A percentile compares a stretch with the other conserved stretches of the same genome.
These are phyloP conservation scores for Hypseocharis bilobata DNA, from an alignment of 441 rosid genomes.

Conservation along the genomic window DNA sequence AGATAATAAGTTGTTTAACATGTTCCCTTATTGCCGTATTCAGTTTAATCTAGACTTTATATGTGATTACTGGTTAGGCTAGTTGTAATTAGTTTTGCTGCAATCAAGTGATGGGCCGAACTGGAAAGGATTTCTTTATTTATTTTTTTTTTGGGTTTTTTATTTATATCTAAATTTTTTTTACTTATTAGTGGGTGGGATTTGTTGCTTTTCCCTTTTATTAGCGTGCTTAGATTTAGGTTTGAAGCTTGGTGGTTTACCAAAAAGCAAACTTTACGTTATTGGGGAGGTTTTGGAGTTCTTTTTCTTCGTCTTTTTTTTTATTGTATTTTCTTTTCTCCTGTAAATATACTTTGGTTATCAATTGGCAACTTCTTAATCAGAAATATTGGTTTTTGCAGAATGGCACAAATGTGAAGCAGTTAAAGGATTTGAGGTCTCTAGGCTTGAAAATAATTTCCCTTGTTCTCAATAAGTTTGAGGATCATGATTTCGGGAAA, in stretches of 20 bases:
- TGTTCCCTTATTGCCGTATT: background rate
- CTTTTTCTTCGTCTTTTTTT: background rate
- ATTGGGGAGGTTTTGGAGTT: background rate
- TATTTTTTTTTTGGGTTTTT: background rate
- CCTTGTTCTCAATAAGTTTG: conserved; percentile 65
- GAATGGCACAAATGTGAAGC: conserved; percentile 46
- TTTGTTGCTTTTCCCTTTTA: background rate
- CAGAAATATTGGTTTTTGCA: conserved; percentile 28
- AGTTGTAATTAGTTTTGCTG: background rate
- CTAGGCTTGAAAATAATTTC: conserved; percentile 68
- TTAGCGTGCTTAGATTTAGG: background rate
- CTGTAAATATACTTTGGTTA: background rate
- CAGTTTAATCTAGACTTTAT: background rate
- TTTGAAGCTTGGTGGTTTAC: background rate
- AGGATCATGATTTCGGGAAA: conserved; percentile 60
- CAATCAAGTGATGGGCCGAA: background rate
- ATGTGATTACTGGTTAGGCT: background rate
- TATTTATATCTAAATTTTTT: background rate
- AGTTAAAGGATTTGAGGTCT: conserved; percentile 75
- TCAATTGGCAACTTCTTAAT: conserved; percentile 6
- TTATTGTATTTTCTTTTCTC: too few relatives aligned
- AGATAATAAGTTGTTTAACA: background rate
- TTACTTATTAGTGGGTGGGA: background rate
- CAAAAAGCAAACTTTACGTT: background rate
- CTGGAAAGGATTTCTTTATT: background rate